These are phyloP conservation scores for Kitagawia praeruptora DNA, from an alignment of 129 eudicot species.

Conservation along the genomic window DNA sequence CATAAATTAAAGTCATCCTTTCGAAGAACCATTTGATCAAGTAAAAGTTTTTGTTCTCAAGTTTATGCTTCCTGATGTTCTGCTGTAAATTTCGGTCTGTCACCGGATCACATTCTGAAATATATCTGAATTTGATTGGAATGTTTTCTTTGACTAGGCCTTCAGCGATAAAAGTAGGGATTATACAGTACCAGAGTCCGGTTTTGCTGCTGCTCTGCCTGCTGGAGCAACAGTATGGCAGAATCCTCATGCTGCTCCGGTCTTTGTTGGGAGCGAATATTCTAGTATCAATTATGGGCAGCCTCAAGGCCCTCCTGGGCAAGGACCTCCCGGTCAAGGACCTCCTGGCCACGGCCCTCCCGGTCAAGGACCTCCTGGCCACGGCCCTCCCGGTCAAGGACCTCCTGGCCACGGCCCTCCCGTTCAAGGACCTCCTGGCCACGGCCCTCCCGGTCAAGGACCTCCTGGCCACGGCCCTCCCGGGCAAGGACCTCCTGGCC, in stretches of 20 bases:
- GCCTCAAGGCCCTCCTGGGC: conserved; percentile 11
- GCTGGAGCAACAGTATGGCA: conserved; percentile 36
- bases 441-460: conserved; percentile 10
- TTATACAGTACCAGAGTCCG: conserved; percentile 43
- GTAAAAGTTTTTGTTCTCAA: conserved; percentile 6
- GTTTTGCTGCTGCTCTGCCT: conserved; percentile 22
- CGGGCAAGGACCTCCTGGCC: conserved; percentile 7
- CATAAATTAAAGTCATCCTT: conserved; percentile 13
- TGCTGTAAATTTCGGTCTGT: neutral
- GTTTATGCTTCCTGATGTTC: conserved; percentile 21
- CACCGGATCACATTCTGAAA: neutral
- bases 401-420: conserved; percentile 2
- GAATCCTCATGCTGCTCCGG: conserved; percentile 33
- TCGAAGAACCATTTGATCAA: conserved; percentile 17
- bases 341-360: neutral
- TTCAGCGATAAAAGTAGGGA: conserved; percentile 67
- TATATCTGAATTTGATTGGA: neutral
- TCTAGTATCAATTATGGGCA: conserved; percentile 18
- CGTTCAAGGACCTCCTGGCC: conserved; percentile 14
- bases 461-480: conserved; percentile 10
- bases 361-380: conserved; percentile 2
- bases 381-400: too few relatives aligned
- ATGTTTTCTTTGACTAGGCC: conserved; percentile 25
- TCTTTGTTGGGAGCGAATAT: conserved; percentile 23
- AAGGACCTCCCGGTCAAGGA: too few relatives aligned